Evolutionary conservation across 2,329 filamentous ascomycete genomes (phyloP), one percentile per base, ranked within the genome.

Genomic region (Claviceps arundinis): DNA sequence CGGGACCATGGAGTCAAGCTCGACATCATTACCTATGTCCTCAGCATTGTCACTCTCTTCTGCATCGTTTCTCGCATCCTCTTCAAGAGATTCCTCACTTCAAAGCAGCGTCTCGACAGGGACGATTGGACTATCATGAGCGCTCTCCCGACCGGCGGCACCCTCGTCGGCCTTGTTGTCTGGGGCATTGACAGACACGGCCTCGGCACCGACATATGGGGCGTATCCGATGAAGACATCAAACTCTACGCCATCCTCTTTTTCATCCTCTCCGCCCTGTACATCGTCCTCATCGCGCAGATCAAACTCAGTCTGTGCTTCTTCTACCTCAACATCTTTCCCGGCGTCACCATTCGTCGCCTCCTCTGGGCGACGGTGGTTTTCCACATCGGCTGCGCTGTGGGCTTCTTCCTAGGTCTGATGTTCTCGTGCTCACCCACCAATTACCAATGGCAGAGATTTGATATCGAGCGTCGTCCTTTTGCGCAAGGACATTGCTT

Each of bases 291-390:
- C 37, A 61, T 70, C 47, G 62, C 64, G 4, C 56, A 70, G 5
- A 62, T 69, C 43, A 72, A 73, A 56, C 57, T 71, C 13, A 68
- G 70, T 1, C 58, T 74, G 13, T 55, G 72, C 8, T 63, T 67
- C 54, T 71, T 74, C 54, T 74, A 72, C 50, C 61, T 71, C n/a
- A 63, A 68, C 16, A 69, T 74, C 45, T 73, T 73, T 38, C 65
- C 68, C 0, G 59, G 59, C 0, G 56, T 45, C 5, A 53, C 37
- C 0, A 62, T 68, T 11, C 59, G 62, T 5, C 56, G 59, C 5
- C 13, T 67, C 14, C 59, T 71, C 0, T 69, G 65, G 59, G 59
- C 55, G 4, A 65, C 66, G 0, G 58, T 67, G 1, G 49, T 49
- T 11, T 63, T 73, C 47, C 66, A 64, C 17, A 55, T 55, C 1